Conservation (phyloP, 2,329 filamentous ascomycete genomes). For the Pestalotiopsis sp. region DNA sequence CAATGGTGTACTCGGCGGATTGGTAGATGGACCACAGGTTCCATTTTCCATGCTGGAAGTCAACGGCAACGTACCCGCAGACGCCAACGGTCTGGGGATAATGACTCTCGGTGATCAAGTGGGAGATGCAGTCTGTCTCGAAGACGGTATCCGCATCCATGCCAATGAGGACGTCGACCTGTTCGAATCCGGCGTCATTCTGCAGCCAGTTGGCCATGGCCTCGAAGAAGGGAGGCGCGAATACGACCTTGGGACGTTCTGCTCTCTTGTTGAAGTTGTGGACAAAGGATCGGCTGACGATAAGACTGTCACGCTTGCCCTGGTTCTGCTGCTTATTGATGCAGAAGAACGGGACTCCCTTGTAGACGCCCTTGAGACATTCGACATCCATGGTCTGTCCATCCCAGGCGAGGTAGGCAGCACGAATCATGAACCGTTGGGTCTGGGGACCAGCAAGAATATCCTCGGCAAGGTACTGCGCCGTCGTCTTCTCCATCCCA, state of each 20-base stretch:
- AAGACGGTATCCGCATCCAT: slow-evolving; percentile 55
- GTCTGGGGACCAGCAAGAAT: slow-evolving; percentile 41
- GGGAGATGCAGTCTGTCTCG: slow-evolving; percentile 44
- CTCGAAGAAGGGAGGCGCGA: slow-evolving; percentile 47
- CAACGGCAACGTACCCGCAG: slow-evolving; percentile 51
- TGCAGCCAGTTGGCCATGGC: slow-evolving; percentile 42
- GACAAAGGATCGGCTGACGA: slow-evolving; percentile 51
- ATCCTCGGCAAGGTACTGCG: slow-evolving; percentile 49
- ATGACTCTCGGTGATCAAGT: slow-evolving; percentile 47
- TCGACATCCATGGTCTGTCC: slow-evolving; percentile 49
- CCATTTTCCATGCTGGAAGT: slow-evolving; percentile 45
- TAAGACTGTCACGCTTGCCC: slow-evolving; percentile 52
- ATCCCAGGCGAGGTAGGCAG: slow-evolving; percentile 49
- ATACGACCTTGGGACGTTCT: slow-evolving; percentile 45
- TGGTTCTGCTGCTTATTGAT: slow-evolving; percentile 53
- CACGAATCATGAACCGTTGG: slow-evolving; percentile 36
- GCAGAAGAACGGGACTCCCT: slow-evolving; percentile 48
- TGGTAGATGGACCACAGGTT: slow-evolving; percentile 50
- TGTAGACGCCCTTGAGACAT: slow-evolving; percentile 46
- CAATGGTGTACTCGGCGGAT: slow-evolving; percentile 51
- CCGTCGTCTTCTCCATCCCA: slow-evolving; percentile 51
- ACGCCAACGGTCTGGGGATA: slow-evolving; percentile 48
- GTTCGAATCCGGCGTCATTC: slow-evolving; percentile 38
- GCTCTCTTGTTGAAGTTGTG: slow-evolving; percentile 50
- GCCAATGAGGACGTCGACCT: slow-evolving; percentile 45